A percentile compares a stretch with the other conserved stretches of the same genome.
phyloP scores from a whole-genome alignment of 2,329 filamentous ascomycete species.

The Clathrospora elynae region DNA sequence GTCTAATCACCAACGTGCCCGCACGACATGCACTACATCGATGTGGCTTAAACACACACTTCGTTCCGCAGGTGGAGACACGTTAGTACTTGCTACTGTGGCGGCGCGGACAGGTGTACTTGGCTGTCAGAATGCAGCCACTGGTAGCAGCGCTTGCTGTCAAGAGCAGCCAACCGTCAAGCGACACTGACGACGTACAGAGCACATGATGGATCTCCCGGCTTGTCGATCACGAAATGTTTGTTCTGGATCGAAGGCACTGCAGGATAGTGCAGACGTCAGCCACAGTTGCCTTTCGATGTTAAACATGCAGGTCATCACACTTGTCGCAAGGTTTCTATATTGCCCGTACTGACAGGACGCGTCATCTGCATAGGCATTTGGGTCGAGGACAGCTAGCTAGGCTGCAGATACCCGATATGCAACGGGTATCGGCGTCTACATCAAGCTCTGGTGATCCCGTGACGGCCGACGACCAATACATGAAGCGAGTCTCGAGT shows the following conservation, averaged over 20 bases:
- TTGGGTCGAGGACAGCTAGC: background rate
- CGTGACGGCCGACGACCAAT: background rate
- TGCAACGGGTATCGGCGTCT: conserved; percentile 11
- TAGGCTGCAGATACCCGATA: conserved; percentile 17
- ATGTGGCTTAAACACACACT: conserved; percentile 5
- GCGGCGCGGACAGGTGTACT: conserved; percentile 5
- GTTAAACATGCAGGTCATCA: conserved; percentile 6
- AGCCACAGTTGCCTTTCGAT: conserved; percentile 4
- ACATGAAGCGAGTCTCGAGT: conserved; percentile 11
- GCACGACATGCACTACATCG: conserved; percentile 12
- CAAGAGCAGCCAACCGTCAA: conserved; percentile 7
- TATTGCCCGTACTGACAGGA: background rate
- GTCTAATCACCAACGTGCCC: conserved; percentile 23
- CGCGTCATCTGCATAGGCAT: background rate
- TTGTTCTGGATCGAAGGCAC: background rate
- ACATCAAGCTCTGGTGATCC: background rate
- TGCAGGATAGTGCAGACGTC: background rate
- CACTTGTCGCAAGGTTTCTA: background rate
- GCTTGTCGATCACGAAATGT: background rate
- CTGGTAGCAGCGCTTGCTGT: conserved; percentile 7
- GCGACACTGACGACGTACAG: too few species aligned
- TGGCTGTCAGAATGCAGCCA: conserved; percentile 13
- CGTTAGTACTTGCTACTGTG: conserved; percentile 5
- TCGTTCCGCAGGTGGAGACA: background rate
- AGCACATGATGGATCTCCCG: background rate